Base-by-base conservation (phyloP, 345 rosid genomes). In the Euphorbia pulcherrima region DNA sequence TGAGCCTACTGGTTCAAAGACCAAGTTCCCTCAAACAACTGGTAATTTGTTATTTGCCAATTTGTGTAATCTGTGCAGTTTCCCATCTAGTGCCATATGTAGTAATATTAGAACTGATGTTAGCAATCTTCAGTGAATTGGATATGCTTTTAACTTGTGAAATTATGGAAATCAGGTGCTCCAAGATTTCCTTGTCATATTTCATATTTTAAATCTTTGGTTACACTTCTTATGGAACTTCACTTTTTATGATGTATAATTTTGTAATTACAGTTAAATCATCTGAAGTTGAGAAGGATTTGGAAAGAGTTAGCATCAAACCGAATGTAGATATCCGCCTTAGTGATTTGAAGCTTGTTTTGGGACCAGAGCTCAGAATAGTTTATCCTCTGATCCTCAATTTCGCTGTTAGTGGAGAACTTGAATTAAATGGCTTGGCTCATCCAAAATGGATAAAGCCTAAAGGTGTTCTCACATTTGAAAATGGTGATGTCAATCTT, bases 401-500 rank as follows among this genome's bases (percentile, higher is more conserved):
- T 78, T 90, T 90, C 74, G 97, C 96, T 52, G 86, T 90, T 72
- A 89, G 98, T 59, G 99, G 97, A 50, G 97, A 88, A 73, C 88
- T 93, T 51, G 99, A 90, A 80, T 80, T 89, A 68, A 89, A 90
- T 79, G 97, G 97, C 67, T 80, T 71, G 41, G 96, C 96, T 68
- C 97, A 93, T 87, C 97, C 96, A 53, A 93, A 93, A 76, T 77
- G 74, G 77, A 88, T 93, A 50, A 91, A 85, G 79, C 99, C 97
- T 64, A 88, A 83, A 81, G 97, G 99, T 79, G 75, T 85, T 81
- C 84, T 94, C n/a, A 75, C 85, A 26, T 91, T 94, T 72, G 97
- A 94, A 81, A 94, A 94, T 68, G 99, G 99, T 71, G 97, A 94
- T 81, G 92, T 94, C 79, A 91, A 88, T 84, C 99, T 94, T 57